Evolutionary conservation across 1,284 basidiomycete species (phyloP), one percentile per base, ranked within the genome.

Genomic region (Rhodotorula sp.): DNA sequence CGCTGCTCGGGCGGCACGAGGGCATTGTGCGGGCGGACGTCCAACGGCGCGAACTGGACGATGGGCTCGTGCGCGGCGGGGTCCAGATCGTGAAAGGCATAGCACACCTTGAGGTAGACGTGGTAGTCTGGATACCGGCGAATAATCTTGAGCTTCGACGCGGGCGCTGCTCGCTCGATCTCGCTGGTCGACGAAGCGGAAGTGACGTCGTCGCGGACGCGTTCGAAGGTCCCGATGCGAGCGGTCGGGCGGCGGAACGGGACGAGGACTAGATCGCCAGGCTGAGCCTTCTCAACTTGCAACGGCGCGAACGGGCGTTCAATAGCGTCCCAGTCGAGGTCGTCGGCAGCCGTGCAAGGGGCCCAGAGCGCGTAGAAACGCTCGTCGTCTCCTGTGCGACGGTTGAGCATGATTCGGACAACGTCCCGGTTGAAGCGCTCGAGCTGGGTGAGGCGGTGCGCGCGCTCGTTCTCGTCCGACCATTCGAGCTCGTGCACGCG

Each of bases 261-360:
- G 2, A 72, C 53, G 44, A 60, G 42, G 44, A 74, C 27, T 10
- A 66, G 44, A 13, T 62, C n/a, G 19, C 68, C 67, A 12, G 48
- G 25, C 12, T 34, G n/a, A 8, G 60, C 41, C 7, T 12, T 12
- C 0, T 21, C 34, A 16, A n/a, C 4, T 12, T 66, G 52, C 34
- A 73, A 14, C 9, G 64, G 44, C 7, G 3, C 44, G 54, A 74
- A 74, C 1, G 74, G 69, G 25, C 48, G 13, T 0, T 70, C 61
- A 25, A 77, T 55, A 0, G 50, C 7, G 7, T 12, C 16, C 71
- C 72, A 74, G 46, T 78, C 77, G 58, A 78, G 54, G 1, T 68
- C 50, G n/a, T 54, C 67, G 12, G 23, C n/a, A 14, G 27, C 41
- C 8, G 34, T 14, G 27, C 70, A 64, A 0, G 67, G 75, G n/a